Evolutionary conservation across 495 filamentous ascomycete species (phyloP), one percentile per base, ranked within the genome.

Genomic region (Penicillium maclennaniae): DNA sequence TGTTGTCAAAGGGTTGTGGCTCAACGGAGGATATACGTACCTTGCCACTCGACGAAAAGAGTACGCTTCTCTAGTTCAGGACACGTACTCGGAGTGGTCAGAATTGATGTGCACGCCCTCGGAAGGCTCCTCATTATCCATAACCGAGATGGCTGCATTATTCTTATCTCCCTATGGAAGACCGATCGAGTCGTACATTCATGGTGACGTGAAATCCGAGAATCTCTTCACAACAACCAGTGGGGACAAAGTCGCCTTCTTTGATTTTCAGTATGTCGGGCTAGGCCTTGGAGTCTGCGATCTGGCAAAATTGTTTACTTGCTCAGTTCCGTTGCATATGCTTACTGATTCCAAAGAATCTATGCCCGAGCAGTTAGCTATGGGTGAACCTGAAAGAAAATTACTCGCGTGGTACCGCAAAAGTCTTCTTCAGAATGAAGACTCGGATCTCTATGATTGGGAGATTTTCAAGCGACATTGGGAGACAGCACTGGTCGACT

Each of bases 121-220:
- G 0, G 54, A 61, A 10, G 54, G 51, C 4, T 61, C 54, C 3
- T 47, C 49, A 8, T 20, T 62, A 8, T 69, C 68, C 1, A 37
- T 69, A 1, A 64, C 70, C 8, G 70, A 73, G 55, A 60, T 63
- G 59, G 67, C 43, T 27, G 70, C 70, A 3, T 47, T 54, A 10
- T 52, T 66, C 21, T 45, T 73, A 8, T 67, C 58, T 0, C 69
- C 70, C 0, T 52, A 59, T 41, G 67, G 69, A 19, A 57, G 70
- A 17, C 12, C 54, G 0, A 28, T 65, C 8, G 70, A 73, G 48
- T 70, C 69, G 1, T 70, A 68, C 21, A 73, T 73, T 10, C 70
- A 73, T 39, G 70, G 70, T 37, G 70, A 73, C 20, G 70, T 73
- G 44, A 73, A 73, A 54, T 73, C 69, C 2, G 70, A 73, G 54